Conservation (phyloP, 352 stramenopile genomes). For the Phytopythium mirpurense region DNA sequence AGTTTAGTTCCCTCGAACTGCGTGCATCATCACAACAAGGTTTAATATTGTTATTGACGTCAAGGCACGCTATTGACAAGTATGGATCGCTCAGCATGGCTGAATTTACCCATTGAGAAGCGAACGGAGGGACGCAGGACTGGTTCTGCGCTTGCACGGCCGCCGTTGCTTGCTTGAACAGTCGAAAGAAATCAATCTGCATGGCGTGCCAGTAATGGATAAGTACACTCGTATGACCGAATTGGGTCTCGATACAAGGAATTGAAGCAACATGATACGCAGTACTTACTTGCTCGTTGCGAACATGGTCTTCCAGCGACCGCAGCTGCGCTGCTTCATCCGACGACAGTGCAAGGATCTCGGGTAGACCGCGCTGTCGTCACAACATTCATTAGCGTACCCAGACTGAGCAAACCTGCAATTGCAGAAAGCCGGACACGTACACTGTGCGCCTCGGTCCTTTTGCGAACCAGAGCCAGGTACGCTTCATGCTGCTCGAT, state of each 20-base stretch:
- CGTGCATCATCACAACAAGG: background rate
- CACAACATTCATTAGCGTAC: background rate
- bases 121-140: conserved; percentile 13
- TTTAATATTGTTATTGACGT: too few relatives aligned
- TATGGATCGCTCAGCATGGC: background rate
- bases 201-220: too few relatives aligned
- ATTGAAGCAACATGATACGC: background rate
- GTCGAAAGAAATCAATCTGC: conserved; percentile 13
- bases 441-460: conserved; percentile 37
- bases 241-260: too few relatives aligned
- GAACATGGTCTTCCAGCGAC: conserved; percentile 27
- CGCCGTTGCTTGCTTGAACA: conserved; percentile 15
- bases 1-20: conserved; percentile 38
- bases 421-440: background rate
- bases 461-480: conserved; percentile 38
- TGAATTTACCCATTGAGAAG: conserved; percentile 20
- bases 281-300: conserved; percentile 27
- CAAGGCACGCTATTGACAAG: background rate
- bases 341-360: conserved; percentile 40
- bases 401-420: background rate
- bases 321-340: conserved; percentile 35
- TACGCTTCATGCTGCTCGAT: conserved; percentile 50
- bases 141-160: conserved; percentile 16
- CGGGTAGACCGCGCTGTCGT: conserved; percentile 42
- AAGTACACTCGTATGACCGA: background rate